Base-by-base conservation (phyloP, 176 grass and related monocot species). In the Elaeis guineensis region DNA sequence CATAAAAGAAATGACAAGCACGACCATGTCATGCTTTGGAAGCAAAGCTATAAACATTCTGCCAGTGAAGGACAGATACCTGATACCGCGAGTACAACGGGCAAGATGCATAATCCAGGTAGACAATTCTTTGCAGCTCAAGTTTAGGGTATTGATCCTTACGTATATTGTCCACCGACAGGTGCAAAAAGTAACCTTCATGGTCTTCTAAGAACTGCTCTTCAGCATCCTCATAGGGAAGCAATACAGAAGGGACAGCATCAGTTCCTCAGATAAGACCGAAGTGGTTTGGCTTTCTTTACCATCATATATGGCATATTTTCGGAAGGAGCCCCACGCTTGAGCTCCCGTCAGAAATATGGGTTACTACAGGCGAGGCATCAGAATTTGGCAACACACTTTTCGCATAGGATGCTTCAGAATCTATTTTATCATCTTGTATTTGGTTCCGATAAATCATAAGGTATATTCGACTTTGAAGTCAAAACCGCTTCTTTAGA, bases 121-220 rank as follows among this genome's bases (percentile, higher is more conserved):
- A 56, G 54, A 56, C 21, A 56, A 56, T 56, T 56, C 54, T 56
- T 21, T 56, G 54, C 18, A 56, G 54, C 9, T 56, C 54, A 56
- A 56, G 54, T 19, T 56, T 56, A 21, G 54, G 54, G 54, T 56
- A 56, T 56, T 56, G 19, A 14, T 19, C 54, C 54, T 14, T 56
- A 11, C 54, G 54, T 3, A 56, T 17, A 15, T 56, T 56, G 21
- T 56, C 21, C 54, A 56, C 19, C 1, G 54, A 56, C 54, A 56
- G 21, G 54, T 56, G 54, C 21, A 56, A 14, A 21, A 56, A 56
- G 54, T 56, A 56, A 56, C 54, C 54, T 56, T 56, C 54, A 21
- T 56, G 19, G 5, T 56, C 54, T 56, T 56, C 54, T 14, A 56
- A 56, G n/a, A 56, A 56, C 6, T 56, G 54, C 3, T 56, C 54